These are phyloP conservation scores for Boletus huronensis DNA, from an alignment of 768 basidiomycete species.

Conservation along the genomic window DNA sequence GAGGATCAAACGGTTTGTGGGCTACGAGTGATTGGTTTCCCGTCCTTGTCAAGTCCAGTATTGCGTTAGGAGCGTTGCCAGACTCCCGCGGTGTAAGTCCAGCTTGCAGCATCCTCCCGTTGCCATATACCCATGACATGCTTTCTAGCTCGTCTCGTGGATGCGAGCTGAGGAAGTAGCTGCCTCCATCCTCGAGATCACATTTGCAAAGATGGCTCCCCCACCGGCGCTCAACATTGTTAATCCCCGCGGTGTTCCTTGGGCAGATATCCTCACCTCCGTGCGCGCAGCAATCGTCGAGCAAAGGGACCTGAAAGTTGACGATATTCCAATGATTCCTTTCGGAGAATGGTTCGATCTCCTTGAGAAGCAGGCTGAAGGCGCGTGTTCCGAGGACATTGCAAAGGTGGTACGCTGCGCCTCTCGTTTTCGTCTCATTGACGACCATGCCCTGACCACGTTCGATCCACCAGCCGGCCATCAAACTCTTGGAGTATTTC, in stretches of 20 bases:
- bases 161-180: constrained; percentile 36
- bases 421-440: not conserved
- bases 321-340: constrained; percentile 22
- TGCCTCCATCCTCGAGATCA: constrained; percentile 32
- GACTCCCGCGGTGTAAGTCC: constrained; percentile 31
- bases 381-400: constrained; percentile 1
- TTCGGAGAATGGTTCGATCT: constrained; percentile 30
- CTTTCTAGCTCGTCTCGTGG: constrained; percentile 32
- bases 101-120: not conserved
- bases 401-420: not conserved
- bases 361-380: constrained; percentile 26
- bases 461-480: constrained; percentile 25
- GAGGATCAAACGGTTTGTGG: constrained; percentile 35
- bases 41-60: constrained; percentile 30
- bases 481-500: constrained; percentile 32
- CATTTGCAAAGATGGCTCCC: constrained; percentile 16
- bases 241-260: constrained; percentile 34
- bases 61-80: constrained; percentile 25
- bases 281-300: constrained; percentile 19
- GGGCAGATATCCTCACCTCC: constrained; percentile 25
- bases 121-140: constrained; percentile 3
- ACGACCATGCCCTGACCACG: not conserved
- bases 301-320: constrained; percentile 2
- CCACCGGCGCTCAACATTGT: constrained; percentile 35
- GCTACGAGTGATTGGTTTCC: constrained; percentile 36